Conservation (phyloP, 1,284 basidiomycete genomes). For the Lentinus polychrous region DNA sequence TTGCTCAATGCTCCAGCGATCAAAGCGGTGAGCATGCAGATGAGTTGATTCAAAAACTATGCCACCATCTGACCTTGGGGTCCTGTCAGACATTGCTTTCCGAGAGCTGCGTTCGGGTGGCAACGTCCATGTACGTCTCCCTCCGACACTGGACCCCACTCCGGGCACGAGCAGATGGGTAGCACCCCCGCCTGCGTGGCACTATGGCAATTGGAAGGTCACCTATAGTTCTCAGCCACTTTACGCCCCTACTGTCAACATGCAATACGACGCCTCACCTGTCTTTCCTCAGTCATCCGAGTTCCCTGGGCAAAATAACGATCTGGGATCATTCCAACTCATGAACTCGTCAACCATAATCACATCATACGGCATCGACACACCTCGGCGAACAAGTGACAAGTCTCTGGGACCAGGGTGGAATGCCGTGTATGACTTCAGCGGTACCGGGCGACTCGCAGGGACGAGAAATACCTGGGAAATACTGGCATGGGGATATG, state of each 20-base stretch:
- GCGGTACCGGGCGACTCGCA: not conserved
- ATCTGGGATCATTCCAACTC: constrained; percentile 3
- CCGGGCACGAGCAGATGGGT: not conserved
- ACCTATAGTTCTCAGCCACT: not conserved
- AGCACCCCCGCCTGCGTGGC: constrained; percentile 1
- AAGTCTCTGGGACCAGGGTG: not conserved
- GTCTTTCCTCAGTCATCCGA: constrained; percentile 1
- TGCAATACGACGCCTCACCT: constrained; percentile 4
- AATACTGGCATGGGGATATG: constrained; percentile 4
- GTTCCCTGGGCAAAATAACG: constrained; percentile 5
- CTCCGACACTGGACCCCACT: not conserved
- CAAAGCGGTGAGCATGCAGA: too few species aligned
- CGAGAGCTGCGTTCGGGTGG: not conserved
- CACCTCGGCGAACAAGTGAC: constrained; percentile 1
- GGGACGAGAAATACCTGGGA: not conserved
- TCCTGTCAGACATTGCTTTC: not conserved
- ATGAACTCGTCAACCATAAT: not conserved
- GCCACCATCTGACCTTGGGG: too few species aligned
- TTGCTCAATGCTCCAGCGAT: too few species aligned
- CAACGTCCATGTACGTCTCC: constrained; percentile 2
- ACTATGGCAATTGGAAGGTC: constrained; percentile 6
- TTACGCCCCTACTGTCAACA: not conserved
- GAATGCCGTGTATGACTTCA: constrained; percentile 1
- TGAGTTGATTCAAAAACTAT: too few species aligned
- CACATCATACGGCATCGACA: constrained; percentile 3